Percentiles rank a stretch among this genome's conserved stretches.
These are phyloP conservation scores for Penicillium aurantiogriseum DNA, from an alignment of 2,329 filamentous ascomycete genomes.

Conservation along the genomic window DNA sequence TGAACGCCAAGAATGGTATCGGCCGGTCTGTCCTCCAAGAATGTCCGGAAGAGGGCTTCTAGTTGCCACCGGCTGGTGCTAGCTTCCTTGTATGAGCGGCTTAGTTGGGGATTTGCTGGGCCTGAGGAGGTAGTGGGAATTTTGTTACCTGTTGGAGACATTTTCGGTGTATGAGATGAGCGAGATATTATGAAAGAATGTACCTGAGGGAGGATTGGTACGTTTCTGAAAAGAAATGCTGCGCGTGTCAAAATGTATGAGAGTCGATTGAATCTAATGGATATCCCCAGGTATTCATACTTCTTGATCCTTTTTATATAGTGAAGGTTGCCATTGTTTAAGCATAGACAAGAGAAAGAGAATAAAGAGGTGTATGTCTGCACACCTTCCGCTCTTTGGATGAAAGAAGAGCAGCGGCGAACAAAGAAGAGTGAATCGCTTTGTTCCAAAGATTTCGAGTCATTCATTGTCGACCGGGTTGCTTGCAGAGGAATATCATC, in stretches of 20 bases:
- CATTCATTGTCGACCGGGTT: background rate
- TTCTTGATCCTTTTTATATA: background rate
- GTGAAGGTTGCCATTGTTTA: background rate
- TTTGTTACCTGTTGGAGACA: background rate
- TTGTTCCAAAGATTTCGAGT: background rate
- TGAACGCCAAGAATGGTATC: background rate
- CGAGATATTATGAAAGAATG: background rate
- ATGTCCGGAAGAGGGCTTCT: background rate
- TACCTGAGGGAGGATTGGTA: background rate
- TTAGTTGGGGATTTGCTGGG: background rate
- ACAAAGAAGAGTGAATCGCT: background rate
- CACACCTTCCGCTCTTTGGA: background rate
- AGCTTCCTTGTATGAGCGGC: background rate
- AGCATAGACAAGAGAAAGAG: background rate
- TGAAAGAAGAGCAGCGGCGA: background rate
- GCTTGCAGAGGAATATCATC: background rate
- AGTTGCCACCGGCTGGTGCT: slow-evolving; percentile 3
- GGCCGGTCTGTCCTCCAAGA: background rate
- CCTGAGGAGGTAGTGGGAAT: background rate
- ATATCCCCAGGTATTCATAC: background rate
- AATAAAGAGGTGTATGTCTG: background rate
- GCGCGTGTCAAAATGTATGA: too few relatives aligned
- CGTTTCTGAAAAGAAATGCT: background rate
- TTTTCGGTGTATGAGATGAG: background rate
- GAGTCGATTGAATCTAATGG: background rate